Conservation (phyloP, 768 basidiomycete genomes). For the Mycena galopus region DNA sequence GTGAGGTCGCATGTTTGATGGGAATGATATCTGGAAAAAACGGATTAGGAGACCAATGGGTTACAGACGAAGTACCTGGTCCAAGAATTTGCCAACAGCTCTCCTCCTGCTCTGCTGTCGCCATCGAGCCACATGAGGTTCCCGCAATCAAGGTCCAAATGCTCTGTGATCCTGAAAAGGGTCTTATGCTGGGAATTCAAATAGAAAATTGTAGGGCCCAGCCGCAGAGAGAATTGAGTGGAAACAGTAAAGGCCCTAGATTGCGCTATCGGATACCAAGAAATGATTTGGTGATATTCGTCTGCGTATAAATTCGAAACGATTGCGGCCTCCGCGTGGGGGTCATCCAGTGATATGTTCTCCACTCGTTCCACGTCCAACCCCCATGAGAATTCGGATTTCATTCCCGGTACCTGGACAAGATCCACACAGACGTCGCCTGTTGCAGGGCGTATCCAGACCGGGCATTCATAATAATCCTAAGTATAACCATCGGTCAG, state of each 20-base stretch:
- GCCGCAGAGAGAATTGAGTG: too few species aligned
- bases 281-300: not conserved
- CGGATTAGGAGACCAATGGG: not conserved
- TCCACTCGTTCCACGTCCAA: not conserved
- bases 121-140: not conserved
- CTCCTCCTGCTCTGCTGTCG: not conserved
- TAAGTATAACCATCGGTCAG: too few species aligned
- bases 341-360: not conserved
- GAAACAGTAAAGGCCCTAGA: too few species aligned
- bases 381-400: not conserved
- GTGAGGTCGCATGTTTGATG: not conserved
- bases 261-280: too few species aligned
- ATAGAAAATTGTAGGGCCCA: too few species aligned
- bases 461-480: not conserved
- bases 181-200: not conserved
- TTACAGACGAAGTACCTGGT: not conserved
- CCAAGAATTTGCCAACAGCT: not conserved
- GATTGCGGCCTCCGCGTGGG: not conserved
- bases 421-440: not conserved
- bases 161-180: not conserved
- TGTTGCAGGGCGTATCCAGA: not conserved
- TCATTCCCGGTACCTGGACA: too few species aligned
- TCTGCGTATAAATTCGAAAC: not conserved
- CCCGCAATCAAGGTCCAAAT: not conserved
- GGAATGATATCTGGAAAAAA: not conserved